phyloP scores from a whole-genome alignment of 805 yeast genomes.

The Ogataea methanolica region DNA sequence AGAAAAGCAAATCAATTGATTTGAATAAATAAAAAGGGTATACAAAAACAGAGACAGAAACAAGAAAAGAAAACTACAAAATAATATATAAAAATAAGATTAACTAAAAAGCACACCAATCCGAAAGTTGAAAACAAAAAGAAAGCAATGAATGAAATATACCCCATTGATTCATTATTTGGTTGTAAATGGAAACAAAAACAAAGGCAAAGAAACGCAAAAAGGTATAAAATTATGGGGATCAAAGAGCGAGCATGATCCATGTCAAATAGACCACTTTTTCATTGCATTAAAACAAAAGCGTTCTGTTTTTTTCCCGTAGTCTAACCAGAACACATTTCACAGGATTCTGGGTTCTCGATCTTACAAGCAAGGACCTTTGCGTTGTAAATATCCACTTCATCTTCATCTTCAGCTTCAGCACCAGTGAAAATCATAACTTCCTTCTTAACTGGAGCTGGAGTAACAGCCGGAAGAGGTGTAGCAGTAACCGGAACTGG shows the following conservation, averaged over 20 bases:
- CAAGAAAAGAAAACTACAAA: too few species aligned
- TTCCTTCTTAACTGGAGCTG: slow-evolving; percentile 11
- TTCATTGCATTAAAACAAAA: neutral
- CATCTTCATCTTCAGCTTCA: slow-evolving; percentile 38
- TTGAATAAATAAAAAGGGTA: too few species aligned
- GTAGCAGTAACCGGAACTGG: slow-evolving; percentile 4
- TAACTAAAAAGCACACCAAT: too few species aligned
- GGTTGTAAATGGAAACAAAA: too few species aligned
- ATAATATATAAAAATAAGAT: too few species aligned
- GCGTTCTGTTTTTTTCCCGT: neutral
- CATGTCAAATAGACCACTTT: neutral
- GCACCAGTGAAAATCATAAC: slow-evolving; percentile 14
- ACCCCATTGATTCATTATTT: too few species aligned
- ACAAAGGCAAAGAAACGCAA: too few species aligned
- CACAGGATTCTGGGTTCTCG: slow-evolving; percentile 95
- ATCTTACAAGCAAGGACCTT: slow-evolving; percentile 96
- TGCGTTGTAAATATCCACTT: slow-evolving; percentile 83
- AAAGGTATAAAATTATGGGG: too few species aligned
- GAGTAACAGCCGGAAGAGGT: slow-evolving; percentile 5
- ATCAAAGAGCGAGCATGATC: neutral
- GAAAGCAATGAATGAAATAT: too few species aligned
- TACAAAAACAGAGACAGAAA: too few species aligned
- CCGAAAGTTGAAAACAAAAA: too few species aligned
- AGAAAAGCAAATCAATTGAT: too few species aligned
- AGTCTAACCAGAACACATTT: slow-evolving; percentile 95